Evolutionary conservation across 352 stramenopile genomes (phyloP).

Genomic region (Pythium utonaiense): DNA sequence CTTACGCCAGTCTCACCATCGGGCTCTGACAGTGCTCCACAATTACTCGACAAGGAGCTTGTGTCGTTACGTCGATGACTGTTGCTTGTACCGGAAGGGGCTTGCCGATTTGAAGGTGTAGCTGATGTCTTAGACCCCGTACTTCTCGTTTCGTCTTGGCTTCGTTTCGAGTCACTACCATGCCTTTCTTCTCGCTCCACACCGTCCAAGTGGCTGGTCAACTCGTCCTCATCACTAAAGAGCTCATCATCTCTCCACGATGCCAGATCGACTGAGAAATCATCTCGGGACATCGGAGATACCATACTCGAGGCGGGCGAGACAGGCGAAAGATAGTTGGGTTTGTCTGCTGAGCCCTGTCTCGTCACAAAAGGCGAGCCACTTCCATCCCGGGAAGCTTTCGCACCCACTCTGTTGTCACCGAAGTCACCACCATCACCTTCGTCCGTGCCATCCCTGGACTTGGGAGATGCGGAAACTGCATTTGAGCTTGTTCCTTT

Average conservation of each 20-base stretch:
- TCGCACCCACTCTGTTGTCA: neutral
- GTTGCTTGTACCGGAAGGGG: neutral
- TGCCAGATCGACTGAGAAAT: constrained; percentile 21
- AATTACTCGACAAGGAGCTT: neutral
- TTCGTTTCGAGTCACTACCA: constrained; percentile 3
- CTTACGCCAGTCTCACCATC: neutral
- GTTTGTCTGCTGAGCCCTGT: constrained; percentile 11
- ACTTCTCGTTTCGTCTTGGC: constrained; percentile 7
- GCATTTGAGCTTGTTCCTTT: neutral
- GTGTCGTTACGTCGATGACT: neutral
- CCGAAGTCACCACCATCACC: neutral
- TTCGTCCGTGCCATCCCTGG: neutral
- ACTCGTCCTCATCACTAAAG: constrained; percentile 25
- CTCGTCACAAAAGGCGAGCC: neutral
- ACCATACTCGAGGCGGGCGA: neutral
- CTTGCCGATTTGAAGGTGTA: neutral
- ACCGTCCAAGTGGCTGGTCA: neutral
- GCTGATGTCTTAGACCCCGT: constrained; percentile 1
- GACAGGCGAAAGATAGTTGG: neutral
- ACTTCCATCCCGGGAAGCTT: neutral
- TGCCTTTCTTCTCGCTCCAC: constrained; percentile 4
- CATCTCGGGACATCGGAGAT: constrained; percentile 11
- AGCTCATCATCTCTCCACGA: constrained; percentile 32
- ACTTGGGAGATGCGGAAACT: neutral
- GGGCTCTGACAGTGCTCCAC: neutral